Conservation (phyloP, 495 filamentous ascomycete species). For the Penicillium robsamsonii region DNA sequence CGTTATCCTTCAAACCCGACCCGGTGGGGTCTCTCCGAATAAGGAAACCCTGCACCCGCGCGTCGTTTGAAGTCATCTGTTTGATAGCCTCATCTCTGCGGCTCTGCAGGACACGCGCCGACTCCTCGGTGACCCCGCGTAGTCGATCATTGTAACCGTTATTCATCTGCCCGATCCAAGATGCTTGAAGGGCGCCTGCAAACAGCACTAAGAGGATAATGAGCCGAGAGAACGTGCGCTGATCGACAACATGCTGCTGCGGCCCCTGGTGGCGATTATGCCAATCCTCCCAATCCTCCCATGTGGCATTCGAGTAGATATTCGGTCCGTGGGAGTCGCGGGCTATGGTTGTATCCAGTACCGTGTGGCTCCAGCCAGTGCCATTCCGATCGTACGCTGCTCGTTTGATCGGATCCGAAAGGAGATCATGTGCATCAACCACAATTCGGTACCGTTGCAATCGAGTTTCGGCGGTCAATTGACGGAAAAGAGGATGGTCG, state of each 20-base stretch:
- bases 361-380: slow-evolving; percentile 66
- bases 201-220: slow-evolving; percentile 63
- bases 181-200: slow-evolving; percentile 66
- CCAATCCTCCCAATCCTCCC: slow-evolving; percentile 98
- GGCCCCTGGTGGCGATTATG: slow-evolving; percentile 57
- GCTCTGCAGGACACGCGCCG: slow-evolving; percentile 58
- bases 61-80: slow-evolving; percentile 51
- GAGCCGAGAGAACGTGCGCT: slow-evolving; percentile 68
- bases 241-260: slow-evolving; percentile 65
- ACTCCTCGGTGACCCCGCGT: slow-evolving; percentile 59
- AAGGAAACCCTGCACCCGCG: slow-evolving; percentile 71
- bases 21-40: slow-evolving; percentile 60
- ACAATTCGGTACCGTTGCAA: slow-evolving; percentile 86
- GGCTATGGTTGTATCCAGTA: slow-evolving; percentile 13
- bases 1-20: slow-evolving; percentile 44
- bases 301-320: slow-evolving; percentile 82
- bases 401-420: slow-evolving; percentile 78
- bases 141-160: slow-evolving; percentile 57
- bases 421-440: slow-evolving; percentile 81
- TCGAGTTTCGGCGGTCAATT: slow-evolving; percentile 53
- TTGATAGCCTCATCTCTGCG: slow-evolving; percentile 50
- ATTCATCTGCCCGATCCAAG: slow-evolving; percentile 58
- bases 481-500: slow-evolving; percentile 46
- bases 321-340: slow-evolving; percentile 36
- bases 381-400: slow-evolving; percentile 80